Conservation (phyloP, 164 flowering plant genomes). For the Magnolia changhungtana region DNA sequence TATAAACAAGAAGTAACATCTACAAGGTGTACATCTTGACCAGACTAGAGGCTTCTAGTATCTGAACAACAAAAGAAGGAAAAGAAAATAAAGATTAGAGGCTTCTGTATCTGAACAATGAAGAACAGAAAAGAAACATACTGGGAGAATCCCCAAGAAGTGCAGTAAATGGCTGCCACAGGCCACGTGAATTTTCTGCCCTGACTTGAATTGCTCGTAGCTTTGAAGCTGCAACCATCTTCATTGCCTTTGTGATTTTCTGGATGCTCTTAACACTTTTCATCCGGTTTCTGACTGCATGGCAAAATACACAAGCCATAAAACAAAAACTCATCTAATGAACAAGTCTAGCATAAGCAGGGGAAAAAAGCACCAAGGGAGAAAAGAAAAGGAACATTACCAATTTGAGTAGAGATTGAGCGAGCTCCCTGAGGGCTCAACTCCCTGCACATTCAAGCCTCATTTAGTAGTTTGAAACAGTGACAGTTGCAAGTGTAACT, state of each 20-base stretch:
- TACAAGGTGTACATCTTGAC: background rate
- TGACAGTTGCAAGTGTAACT: no score
- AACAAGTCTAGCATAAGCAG: background rate
- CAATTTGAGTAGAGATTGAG: slow-evolving; percentile 81
- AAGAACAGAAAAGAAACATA: slow-evolving; percentile 30
- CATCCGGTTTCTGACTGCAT: slow-evolving; percentile 90
- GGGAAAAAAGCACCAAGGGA: slow-evolving; percentile 6
- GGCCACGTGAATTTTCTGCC: slow-evolving; percentile 96
- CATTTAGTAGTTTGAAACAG: background rate
- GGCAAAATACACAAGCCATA: background rate
- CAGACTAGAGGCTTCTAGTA: background rate
- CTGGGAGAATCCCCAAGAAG: slow-evolving; percentile 93
- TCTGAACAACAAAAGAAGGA: background rate
- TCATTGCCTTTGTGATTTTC: slow-evolving; percentile 99
- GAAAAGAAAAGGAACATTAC: slow-evolving; percentile 31
- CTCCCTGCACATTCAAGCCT: slow-evolving; percentile 48
- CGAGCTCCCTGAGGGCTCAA: slow-evolving; percentile 62
- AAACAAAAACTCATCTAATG: background rate
- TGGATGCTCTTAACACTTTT: slow-evolving; percentile 96
- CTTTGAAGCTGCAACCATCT: slow-evolving; percentile 99
- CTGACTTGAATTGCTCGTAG: slow-evolving; percentile 74
- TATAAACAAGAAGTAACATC: background rate
- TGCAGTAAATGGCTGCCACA: slow-evolving; percentile 97
- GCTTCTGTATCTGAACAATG: background rate
- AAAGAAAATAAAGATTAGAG: background rate